phyloP scores from a whole-genome alignment of 495 filamentous ascomycete genomes.

The Amphirosellinia nigrospora region DNA sequence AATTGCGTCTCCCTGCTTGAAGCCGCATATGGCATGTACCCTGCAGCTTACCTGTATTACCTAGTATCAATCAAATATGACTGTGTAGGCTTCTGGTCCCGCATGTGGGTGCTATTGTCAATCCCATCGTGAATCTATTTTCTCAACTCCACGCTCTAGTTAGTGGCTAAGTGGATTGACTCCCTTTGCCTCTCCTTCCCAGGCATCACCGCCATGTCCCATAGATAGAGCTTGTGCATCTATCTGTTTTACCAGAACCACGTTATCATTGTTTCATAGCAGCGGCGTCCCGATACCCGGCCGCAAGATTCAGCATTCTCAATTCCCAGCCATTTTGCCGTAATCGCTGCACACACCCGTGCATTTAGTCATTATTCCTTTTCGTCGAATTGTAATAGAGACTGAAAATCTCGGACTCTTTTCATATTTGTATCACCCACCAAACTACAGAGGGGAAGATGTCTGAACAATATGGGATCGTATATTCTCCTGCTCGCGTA shows the following conservation, averaged over 20 bases:
- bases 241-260: slow-evolving; percentile 28
- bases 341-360: slow-evolving; percentile 32
- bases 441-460: slow-evolving; percentile 29
- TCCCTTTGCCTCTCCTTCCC: slow-evolving; percentile 30
- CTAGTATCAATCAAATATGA: slow-evolving; percentile 30
- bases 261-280: slow-evolving; percentile 32
- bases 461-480: slow-evolving; percentile 40
- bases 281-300: slow-evolving; percentile 31
- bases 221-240: slow-evolving; percentile 34
- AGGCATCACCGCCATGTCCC: slow-evolving; percentile 12
- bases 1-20: slow-evolving; percentile 30
- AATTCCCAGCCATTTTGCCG: slow-evolving; percentile 23
- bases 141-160: slow-evolving; percentile 30
- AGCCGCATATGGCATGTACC: slow-evolving; percentile 42
- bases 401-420: background rate
- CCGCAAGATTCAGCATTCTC: slow-evolving; percentile 29
- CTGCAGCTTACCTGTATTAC: slow-evolving; percentile 21
- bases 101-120: slow-evolving; percentile 25
- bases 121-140: slow-evolving; percentile 34
- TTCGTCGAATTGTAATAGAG: background rate
- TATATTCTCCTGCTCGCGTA: slow-evolving; percentile 48
- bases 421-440: slow-evolving; percentile 3
- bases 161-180: slow-evolving; percentile 33
- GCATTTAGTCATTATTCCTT: slow-evolving; percentile 28
- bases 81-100: slow-evolving; percentile 24